Base-by-base conservation (phyloP, 331 rosid genomes). In the Arachis monticola region DNA sequence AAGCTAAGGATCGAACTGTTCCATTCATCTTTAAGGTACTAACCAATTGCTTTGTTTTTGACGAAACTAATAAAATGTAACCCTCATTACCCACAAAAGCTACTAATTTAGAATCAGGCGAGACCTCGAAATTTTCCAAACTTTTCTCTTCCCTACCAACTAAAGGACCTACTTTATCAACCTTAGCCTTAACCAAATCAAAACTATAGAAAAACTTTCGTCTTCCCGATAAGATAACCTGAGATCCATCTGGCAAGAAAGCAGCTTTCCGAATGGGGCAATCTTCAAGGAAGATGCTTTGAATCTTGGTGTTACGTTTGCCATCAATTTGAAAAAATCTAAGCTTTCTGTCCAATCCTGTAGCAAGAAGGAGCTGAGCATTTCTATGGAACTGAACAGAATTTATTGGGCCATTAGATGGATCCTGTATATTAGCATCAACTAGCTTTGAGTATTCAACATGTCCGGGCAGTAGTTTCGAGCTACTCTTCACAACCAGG, bases 1-100 rank as follows among this genome's bases (percentile, higher is more conserved):
- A 92, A 68, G 92, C 92, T 80, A 92, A 80, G 73, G 96, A 90
- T 35, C 92, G 89, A 22, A 74, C 85, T 0, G 84, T 90, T 67
- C 97, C 97, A 74, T 92, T 92, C 96, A 92, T 92, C 87, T 92
- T 92, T 9, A 90, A 83, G 1, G 92, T 92, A 45, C 88, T 92
- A 8, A 88, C 76, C 60, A 92, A 76, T 76, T 90, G 90, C 82
- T 90, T 92, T 1, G 93, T 83, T 81, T 86, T 92, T 6, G 87
- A 59, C 38, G 97, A 92, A 50, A 92, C 92, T 80, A 92, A 70
- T 78, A 92, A 82, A 82, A 92, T 87, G 78, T 90, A 88, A 42
- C 97, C 97, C 74, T 92, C 96, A 76, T 90, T 90, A 45, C 94
- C 97, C 48, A 78, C 81, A 79, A 86, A 92, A 8, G 96, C 96